phyloP scores from a whole-genome alignment of 345 rosid genomes.

The Salix arbutifolia region DNA sequence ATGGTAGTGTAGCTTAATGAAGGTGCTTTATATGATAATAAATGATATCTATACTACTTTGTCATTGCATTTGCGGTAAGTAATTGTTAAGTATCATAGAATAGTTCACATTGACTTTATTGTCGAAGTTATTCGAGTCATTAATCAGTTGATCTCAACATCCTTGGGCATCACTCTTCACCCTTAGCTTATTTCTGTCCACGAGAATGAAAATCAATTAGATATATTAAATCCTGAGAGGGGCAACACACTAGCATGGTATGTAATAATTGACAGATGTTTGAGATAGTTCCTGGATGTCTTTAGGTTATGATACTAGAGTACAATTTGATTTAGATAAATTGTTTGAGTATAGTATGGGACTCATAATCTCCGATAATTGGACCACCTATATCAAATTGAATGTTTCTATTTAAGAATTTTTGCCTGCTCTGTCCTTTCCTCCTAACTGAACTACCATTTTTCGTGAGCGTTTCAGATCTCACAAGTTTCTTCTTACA shows the following conservation, averaged over 20 bases:
- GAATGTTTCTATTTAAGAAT: neutral
- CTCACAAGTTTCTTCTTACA: neutral
- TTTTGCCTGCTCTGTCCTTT: neutral
- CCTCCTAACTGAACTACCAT: neutral
- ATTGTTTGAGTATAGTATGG: no score
- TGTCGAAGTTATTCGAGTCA: neutral
- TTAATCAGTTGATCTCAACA: neutral
- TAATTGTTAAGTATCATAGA: neutral
- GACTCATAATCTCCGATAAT: neutral
- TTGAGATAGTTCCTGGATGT: no score
- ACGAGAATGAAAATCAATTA: no score
- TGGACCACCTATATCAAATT: neutral
- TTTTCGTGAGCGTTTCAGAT: neutral
- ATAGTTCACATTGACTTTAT: neutral
- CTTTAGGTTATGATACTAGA: no score
- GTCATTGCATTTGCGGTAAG: neutral
- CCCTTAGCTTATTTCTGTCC: no score
- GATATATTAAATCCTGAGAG: no score
- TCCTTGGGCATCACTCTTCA: no score
- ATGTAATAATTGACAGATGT: no score
- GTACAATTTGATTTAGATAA: no score
- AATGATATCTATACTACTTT: neutral
- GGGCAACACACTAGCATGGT: no score
- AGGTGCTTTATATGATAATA: neutral
- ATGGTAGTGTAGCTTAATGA: neutral